Percentiles rank a stretch among this genome's conserved stretches.
Evolutionary conservation across 2,329 filamentous ascomycete species (phyloP).

Genomic region (Neopestalotiopsis clavispora): DNA sequence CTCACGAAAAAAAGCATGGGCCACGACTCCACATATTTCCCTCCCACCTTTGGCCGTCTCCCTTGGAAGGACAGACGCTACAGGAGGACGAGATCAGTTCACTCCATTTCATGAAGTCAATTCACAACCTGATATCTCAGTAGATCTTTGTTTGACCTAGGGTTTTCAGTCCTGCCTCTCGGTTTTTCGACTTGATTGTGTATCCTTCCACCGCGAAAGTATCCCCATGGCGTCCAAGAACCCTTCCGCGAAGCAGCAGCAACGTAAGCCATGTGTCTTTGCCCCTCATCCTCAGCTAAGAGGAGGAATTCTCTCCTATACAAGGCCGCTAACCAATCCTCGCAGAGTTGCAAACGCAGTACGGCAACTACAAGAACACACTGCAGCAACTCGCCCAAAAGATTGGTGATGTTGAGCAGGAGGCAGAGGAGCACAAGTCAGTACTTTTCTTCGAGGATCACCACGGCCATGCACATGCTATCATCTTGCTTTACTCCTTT

Average conservation of each 20-base stretch:
- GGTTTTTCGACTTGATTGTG: background rate
- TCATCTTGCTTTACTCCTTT: background rate
- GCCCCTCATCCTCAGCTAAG: background rate
- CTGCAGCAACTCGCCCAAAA: constrained; percentile 94
- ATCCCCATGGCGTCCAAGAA: constrained; percentile 54
- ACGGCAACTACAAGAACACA: constrained; percentile 76
- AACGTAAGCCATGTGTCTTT: constrained; percentile 58
- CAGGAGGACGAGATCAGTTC: background rate
- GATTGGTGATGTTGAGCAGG: constrained; percentile 96
- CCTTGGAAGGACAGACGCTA: background rate
- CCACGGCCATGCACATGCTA: background rate
- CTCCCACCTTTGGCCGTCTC: constrained; percentile 1
- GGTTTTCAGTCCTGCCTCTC: background rate
- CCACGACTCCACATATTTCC: constrained; percentile 10
- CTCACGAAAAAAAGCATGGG: constrained; percentile 5
- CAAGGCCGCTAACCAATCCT: background rate
- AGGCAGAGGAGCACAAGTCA: constrained; percentile 97
- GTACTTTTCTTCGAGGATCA: constrained; percentile 34
- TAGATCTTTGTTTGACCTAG: background rate
- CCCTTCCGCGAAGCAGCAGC: constrained; percentile 71
- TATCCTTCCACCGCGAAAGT: background rate
- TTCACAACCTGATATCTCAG: background rate
- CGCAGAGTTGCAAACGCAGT: constrained; percentile 79
- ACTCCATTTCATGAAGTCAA: background rate
- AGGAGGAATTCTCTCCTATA: background rate